phyloP scores from a whole-genome alignment of 768 basidiomycete genomes.

The Holtermannia corniformis region DNA sequence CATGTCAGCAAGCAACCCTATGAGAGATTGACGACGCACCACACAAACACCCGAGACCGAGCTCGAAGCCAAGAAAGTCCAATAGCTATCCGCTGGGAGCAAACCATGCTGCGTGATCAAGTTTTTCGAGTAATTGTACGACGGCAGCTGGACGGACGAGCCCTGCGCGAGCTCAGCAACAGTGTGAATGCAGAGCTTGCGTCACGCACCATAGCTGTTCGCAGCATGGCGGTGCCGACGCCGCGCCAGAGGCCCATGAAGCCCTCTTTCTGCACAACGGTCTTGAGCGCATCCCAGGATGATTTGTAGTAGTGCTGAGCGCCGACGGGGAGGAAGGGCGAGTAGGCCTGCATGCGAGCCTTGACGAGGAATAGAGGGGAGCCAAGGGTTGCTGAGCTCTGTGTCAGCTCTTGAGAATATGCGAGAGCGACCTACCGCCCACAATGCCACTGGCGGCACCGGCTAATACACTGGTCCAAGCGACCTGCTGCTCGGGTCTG shows the following conservation, averaged over 20 bases:
- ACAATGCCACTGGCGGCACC: slow-evolving; percentile 85
- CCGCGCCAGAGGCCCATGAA: slow-evolving; percentile 74
- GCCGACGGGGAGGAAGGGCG: slow-evolving; percentile 85
- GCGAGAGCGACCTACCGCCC: slow-evolving; percentile 53
- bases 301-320: slow-evolving; percentile 85
- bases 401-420: not conserved
- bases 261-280: slow-evolving; percentile 69
- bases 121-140: slow-evolving; percentile 87
- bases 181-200: not conserved
- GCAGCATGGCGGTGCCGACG: slow-evolving; percentile 82
- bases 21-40: slow-evolving; percentile 47
- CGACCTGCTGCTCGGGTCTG: slow-evolving; percentile 56
- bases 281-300: slow-evolving; percentile 68
- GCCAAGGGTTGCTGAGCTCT: slow-evolving; percentile 29
- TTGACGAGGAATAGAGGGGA: slow-evolving; percentile 69
- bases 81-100: slow-evolving; percentile 64
- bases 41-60: slow-evolving; percentile 85
- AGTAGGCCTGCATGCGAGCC: slow-evolving; percentile 98
- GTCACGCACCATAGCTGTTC: slow-evolving; percentile 77
- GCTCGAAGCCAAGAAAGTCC: slow-evolving; percentile 81
- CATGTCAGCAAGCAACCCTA: not conserved
- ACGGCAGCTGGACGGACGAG: slow-evolving; percentile 77
- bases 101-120: slow-evolving; percentile 61
- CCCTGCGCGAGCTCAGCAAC: slow-evolving; percentile 16
- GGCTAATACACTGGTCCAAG: slow-evolving; percentile 67